phyloP scores from a whole-genome alignment of 148 eudicot genomes.

The Rhododendron ovatum region DNA sequence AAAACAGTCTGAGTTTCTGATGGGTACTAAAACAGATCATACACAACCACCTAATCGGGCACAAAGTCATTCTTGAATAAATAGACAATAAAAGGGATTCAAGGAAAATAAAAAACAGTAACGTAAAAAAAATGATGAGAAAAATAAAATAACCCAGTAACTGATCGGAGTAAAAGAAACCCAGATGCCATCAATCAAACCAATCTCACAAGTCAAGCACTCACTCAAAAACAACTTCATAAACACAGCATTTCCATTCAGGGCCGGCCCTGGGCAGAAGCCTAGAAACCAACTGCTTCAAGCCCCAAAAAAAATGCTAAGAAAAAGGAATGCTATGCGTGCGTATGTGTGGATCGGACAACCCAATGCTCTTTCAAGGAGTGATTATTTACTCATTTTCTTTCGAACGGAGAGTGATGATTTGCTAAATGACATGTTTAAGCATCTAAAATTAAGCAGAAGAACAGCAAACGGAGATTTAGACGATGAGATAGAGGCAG shows the following conservation, averaged over 20 bases:
- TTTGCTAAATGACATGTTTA: background rate
- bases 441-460: background rate
- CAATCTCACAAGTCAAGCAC: slow-evolving; percentile 21
- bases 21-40: background rate
- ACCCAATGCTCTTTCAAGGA: background rate
- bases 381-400: background rate
- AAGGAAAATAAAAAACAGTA: background rate
- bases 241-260: slow-evolving; percentile 23
- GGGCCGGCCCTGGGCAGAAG: background rate
- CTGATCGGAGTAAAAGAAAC: background rate
- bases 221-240: background rate
- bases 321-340: background rate
- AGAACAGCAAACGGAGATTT: background rate
- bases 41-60: background rate
- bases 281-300: background rate
- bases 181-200: slow-evolving; percentile 20
- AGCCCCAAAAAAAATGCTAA: background rate
- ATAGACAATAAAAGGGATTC: background rate
- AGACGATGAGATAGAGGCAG: background rate
- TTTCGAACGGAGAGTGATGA: background rate
- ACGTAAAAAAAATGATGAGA: slow-evolving; percentile 9
- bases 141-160: background rate
- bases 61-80: background rate
- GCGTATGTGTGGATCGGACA: background rate
- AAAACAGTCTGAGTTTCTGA: background rate